Conservation (phyloP, 2,329 filamentous ascomycete species). For the Aspergillus fumigatiaffinis region DNA sequence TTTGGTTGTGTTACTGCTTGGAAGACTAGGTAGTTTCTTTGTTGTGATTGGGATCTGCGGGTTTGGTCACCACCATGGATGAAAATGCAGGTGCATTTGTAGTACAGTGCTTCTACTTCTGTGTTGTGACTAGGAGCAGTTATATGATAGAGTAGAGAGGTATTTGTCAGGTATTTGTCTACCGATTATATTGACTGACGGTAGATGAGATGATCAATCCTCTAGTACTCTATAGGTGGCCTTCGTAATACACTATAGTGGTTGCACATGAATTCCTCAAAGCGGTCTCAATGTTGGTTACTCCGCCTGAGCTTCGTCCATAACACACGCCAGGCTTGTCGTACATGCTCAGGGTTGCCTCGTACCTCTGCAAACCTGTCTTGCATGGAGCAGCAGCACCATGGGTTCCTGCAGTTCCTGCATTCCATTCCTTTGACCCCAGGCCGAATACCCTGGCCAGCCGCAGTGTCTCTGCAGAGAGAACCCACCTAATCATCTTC, state of each 20-base stretch:
- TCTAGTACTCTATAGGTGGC: background rate
- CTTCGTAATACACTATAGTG: too few species aligned
- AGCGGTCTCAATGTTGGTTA: background rate
- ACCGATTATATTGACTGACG: background rate
- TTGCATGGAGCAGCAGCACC: background rate
- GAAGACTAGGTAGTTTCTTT: background rate
- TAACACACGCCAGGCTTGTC: background rate
- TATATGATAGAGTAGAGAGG: too few species aligned
- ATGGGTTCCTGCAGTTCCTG: background rate
- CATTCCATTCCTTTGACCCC: background rate
- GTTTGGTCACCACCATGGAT: background rate
- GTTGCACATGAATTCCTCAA: too few species aligned
- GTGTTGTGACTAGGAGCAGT: background rate
- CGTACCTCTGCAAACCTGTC: background rate
- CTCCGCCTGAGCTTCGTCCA: too few species aligned
- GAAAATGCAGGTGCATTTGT: background rate
- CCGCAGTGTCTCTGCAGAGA: background rate
- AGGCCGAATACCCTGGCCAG: background rate
- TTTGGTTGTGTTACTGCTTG: background rate
- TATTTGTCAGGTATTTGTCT: background rate
- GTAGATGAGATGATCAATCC: background rate
- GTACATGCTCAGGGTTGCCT: background rate
- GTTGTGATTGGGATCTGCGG: background rate
- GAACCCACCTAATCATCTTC: background rate
- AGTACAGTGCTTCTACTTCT: background rate